A percentile compares a stretch with the other conserved stretches of the same genome.
Evolutionary conservation across 768 basidiomycete species (phyloP).

Genomic region (Leccinellum luteum): DNA sequence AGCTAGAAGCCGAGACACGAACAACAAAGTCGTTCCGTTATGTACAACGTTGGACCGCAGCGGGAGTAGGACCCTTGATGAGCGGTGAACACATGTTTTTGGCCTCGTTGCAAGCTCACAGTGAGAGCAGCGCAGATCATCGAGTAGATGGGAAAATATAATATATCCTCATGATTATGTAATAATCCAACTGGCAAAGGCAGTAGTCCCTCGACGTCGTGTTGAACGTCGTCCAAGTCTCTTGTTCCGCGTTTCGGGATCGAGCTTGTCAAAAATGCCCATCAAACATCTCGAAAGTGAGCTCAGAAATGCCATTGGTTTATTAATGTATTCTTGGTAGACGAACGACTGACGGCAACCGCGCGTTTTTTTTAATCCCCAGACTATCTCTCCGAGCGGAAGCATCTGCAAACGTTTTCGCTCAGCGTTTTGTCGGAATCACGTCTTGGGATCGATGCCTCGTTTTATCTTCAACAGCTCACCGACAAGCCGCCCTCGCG

Average conservation of each 20-base stretch:
- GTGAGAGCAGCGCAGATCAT: too few species aligned
- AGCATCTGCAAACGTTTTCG: conserved; percentile 80
- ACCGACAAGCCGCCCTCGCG: conserved; percentile 73
- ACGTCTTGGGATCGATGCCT: conserved; percentile 95
- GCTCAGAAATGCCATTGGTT: conserved; percentile 17
- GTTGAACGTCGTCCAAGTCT: conserved; percentile 21
- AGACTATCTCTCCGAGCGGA: conserved; percentile 87
- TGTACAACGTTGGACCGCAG: neutral
- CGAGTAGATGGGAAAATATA: conserved; percentile 7
- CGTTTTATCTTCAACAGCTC: conserved; percentile 80
- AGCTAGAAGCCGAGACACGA: neutral
- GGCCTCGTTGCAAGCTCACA: too few species aligned
- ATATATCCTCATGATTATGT: conserved; percentile 28
- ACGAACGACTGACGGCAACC: neutral
- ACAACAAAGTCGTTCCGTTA: neutral
- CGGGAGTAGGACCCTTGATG: neutral
- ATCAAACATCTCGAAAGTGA: conserved; percentile 83
- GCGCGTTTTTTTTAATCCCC: conserved; percentile 2
- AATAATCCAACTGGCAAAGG: conserved; percentile 23
- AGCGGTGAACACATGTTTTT: neutral
- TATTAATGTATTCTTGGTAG: neutral
- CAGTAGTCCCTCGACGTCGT: conserved; percentile 18
- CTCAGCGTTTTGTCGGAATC: conserved; percentile 84
- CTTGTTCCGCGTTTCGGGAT: neutral
- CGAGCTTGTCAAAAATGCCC: conserved; percentile 50